A percentile compares a stretch with the other conserved stretches of the same genome.
Conservation (phyloP, 2,329 filamentous ascomycete genomes). For the Leptographium procerum region DNA sequence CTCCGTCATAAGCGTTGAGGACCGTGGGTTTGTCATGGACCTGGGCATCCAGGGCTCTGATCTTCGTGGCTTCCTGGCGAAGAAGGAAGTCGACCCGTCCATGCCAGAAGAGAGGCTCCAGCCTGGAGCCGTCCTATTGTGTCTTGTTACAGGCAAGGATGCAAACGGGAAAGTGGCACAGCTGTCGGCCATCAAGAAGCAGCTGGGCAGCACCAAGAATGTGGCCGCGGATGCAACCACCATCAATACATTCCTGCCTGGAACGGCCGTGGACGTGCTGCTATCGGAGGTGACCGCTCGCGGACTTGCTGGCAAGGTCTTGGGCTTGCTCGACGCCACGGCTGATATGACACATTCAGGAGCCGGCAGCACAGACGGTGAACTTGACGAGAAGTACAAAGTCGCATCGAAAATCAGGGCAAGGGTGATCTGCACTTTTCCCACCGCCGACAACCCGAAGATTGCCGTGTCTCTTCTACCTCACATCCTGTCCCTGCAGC, state of each 20-base stretch:
- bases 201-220: constrained; percentile 54
- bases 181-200: constrained; percentile 62
- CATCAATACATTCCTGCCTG: constrained; percentile 82
- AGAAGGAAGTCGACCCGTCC: constrained; percentile 62
- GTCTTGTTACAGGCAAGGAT: constrained; percentile 63
- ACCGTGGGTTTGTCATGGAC: constrained; percentile 91
- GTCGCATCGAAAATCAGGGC: constrained; percentile 75
- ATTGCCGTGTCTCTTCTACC: constrained; percentile 79
- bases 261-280: constrained; percentile 78
- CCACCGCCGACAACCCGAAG: constrained; percentile 66
- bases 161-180: constrained; percentile 77
- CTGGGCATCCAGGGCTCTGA: constrained; percentile 59
- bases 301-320: constrained; percentile 80
- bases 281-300: constrained; percentile 62
- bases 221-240: constrained; percentile 67
- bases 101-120: constrained; percentile 55
- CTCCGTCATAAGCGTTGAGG: constrained; percentile 82
- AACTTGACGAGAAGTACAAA: constrained; percentile 70
- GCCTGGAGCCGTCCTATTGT: constrained; percentile 76
- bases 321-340: constrained; percentile 83
- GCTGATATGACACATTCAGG: constrained; percentile 87
- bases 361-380: constrained; percentile 53
- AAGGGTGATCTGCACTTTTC: constrained; percentile 80
- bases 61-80: constrained; percentile 73
- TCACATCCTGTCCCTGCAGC: constrained; percentile 58